A percentile compares a stretch with the other conserved stretches of the same genome.
phyloP scores from a whole-genome alignment of 2,329 filamentous ascomycete species.

The Harringtonia aguacate region DNA sequence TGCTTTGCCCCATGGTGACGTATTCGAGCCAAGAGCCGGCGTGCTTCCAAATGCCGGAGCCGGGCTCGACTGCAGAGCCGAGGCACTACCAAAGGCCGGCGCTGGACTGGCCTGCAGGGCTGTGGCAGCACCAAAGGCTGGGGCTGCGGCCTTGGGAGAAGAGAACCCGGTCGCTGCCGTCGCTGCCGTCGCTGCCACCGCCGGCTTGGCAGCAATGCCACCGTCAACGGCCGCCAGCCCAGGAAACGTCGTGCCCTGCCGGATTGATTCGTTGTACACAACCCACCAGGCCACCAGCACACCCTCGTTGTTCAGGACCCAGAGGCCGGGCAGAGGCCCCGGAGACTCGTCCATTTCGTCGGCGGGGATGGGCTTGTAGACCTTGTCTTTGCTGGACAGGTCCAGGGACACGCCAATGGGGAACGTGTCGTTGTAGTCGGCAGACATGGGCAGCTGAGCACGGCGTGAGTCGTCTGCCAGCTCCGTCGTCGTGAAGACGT shows the following conservation, averaged over 20 bases:
- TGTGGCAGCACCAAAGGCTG: conserved; percentile 15
- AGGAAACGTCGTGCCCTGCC: conserved; percentile 60
- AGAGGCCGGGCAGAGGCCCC: conserved; percentile 70
- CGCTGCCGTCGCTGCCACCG: conserved; percentile 9
- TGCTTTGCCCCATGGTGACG: conserved; percentile 36
- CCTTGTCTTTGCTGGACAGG: conserved; percentile 70
- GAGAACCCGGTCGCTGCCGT: conserved; percentile 15
- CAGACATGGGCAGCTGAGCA: conserved; percentile 64
- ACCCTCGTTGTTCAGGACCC: conserved; percentile 83
- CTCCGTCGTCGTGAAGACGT: conserved; percentile 64
- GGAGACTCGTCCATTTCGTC: conserved; percentile 72
- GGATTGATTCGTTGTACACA: conserved; percentile 78
- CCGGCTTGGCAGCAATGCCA: not conserved
- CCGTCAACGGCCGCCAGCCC: conserved; percentile 47
- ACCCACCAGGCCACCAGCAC: conserved; percentile 83
- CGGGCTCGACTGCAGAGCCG: too few relatives aligned
- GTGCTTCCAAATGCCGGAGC: conserved; percentile 35
- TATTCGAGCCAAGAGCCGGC: conserved; percentile 36
- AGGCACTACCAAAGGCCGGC: conserved; percentile 5
- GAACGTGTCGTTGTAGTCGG: conserved; percentile 58
- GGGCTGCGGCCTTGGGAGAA: conserved; percentile 20
- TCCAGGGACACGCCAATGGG: conserved; percentile 75
- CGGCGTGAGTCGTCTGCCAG: conserved; percentile 63
- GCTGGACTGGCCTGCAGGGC: conserved; percentile 4
- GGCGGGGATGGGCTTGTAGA: conserved; percentile 64